These are phyloP conservation scores for Picocystis sp. DNA, from an alignment of 163 green algal genomes.

Conservation along the genomic window DNA sequence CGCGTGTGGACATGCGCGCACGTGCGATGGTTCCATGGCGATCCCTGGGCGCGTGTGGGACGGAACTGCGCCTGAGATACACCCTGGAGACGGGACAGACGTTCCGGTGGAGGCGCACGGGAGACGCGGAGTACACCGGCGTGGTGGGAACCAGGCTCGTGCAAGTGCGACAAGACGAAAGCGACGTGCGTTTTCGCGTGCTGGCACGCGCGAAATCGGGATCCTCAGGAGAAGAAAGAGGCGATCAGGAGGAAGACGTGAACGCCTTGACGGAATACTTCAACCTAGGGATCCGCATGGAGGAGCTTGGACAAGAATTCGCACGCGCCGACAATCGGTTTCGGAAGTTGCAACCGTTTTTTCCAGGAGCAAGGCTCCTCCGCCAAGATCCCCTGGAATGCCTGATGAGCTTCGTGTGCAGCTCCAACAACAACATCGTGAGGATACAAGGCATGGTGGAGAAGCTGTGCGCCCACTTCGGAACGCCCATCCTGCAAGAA, in stretches of 20 bases:
- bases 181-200: constrained; percentile 42
- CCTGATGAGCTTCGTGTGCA: constrained; percentile 87
- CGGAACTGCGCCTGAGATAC: constrained; percentile 51
- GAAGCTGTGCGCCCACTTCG: constrained; percentile 55
- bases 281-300: constrained; percentile 37
- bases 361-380: constrained; percentile 63
- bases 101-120: constrained; percentile 54
- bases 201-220: constrained; percentile 17
- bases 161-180: constrained; percentile 29
- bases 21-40: constrained; percentile 18
- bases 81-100: constrained; percentile 67
- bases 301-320: constrained; percentile 28
- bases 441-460: constrained; percentile 88
- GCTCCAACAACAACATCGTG: constrained; percentile 90
- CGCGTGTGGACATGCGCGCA: no score
- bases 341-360: constrained; percentile 23
- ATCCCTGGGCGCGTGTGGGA: constrained; percentile 15
- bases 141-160: constrained; percentile 51
- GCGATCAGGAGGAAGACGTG: constrained; percentile 15
- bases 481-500: constrained; percentile 24
- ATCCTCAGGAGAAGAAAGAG: background rate
- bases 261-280: constrained; percentile 60
- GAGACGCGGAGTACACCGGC: constrained; percentile 41
- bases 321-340: constrained; percentile 34
- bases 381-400: constrained; percentile 81